Percentiles rank a stretch among this genome's conserved stretches.
Conservation (phyloP, 352 stramenopile genomes). For the Globisporangium radiosum region DNA sequence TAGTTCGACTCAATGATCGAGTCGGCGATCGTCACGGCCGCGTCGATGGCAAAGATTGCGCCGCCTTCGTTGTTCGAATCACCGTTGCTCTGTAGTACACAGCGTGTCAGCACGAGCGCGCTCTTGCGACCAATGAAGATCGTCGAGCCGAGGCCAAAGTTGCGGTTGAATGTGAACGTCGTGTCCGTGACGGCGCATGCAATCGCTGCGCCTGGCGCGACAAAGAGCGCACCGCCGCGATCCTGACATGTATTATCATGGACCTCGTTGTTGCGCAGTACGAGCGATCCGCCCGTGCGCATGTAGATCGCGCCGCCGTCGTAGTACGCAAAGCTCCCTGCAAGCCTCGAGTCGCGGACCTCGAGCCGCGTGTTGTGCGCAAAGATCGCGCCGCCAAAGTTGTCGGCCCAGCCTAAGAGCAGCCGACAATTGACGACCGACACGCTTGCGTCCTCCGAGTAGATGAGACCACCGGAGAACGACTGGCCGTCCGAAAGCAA, state of each 20-base stretch:
- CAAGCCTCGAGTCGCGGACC: slow-evolving; percentile 22
- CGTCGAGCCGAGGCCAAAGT: slow-evolving; percentile 39
- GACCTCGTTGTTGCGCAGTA: slow-evolving; percentile 16
- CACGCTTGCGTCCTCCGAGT: slow-evolving; percentile 20
- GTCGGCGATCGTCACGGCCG: slow-evolving; percentile 20
- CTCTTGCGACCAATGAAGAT: slow-evolving; percentile 58
- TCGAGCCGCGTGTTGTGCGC: slow-evolving; percentile 15
- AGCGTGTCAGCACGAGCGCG: slow-evolving; percentile 15
- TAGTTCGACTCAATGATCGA: slow-evolving; percentile 36
- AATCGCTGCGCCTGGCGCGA: slow-evolving; percentile 28
- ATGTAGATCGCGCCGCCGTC: slow-evolving; percentile 55
- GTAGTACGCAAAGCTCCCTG: slow-evolving; percentile 48
- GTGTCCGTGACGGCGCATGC: slow-evolving; percentile 18
- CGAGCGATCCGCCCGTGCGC: slow-evolving; percentile 20
- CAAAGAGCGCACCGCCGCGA: slow-evolving; percentile 34
- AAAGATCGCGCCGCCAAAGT: slow-evolving; percentile 56
- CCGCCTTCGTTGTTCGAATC: slow-evolving; percentile 32
- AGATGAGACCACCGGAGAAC: slow-evolving; percentile 40
- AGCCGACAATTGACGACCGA: slow-evolving; percentile 30
- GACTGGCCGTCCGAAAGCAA: slow-evolving; percentile 29
- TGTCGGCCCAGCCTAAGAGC: slow-evolving; percentile 20
- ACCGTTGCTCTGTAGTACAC: slow-evolving; percentile 28
- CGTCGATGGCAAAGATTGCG: slow-evolving; percentile 38
- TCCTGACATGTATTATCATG: slow-evolving; percentile 35
- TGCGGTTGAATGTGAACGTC: slow-evolving; percentile 34